phyloP scores from a whole-genome alignment of 2,329 filamentous ascomycete genomes.

The Westerdykella aurantiaca region DNA sequence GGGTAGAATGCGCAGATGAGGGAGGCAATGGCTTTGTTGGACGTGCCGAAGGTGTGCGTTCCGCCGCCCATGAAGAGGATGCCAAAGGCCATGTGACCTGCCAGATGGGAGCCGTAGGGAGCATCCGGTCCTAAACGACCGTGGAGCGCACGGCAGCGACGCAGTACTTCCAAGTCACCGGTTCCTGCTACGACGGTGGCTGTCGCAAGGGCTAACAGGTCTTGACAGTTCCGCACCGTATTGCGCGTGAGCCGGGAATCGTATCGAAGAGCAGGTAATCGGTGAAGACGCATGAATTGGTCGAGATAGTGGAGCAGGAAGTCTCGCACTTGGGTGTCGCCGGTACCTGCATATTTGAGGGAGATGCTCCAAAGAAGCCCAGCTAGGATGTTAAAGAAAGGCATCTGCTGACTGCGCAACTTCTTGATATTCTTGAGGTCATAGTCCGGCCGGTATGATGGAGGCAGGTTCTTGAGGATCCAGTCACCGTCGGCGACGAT shows the following conservation, averaged over 20 bases:
- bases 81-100: conserved; percentile 85
- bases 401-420: conserved; percentile 75
- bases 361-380: conserved; percentile 70
- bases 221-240: conserved; percentile 85
- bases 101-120: conserved; percentile 89
- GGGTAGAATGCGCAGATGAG: conserved; percentile 92
- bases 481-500: conserved; percentile 70
- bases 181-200: conserved; percentile 94
- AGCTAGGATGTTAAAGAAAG: conserved; percentile 86
- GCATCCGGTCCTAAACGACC: conserved; percentile 78
- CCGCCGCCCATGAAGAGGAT: conserved; percentile 88
- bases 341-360: conserved; percentile 44
- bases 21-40: conserved; percentile 77
- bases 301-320: conserved; percentile 79
- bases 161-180: conserved; percentile 78
- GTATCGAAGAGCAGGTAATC: conserved; percentile 59
- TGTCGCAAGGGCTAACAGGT: conserved; percentile 73
- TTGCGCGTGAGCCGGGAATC: conserved; percentile 78
- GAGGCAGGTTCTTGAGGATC: conserved; percentile 69
- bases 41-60: conserved; percentile 85
- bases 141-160: conserved; percentile 80
- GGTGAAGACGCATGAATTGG: conserved; percentile 73
- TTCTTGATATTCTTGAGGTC: conserved; percentile 55
- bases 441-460: conserved; percentile 58
- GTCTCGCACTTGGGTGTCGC: conserved; percentile 65